These are phyloP conservation scores for Backusella psychrophila DNA, from an alignment of 192 early-diverging fungal species.

Conservation along the genomic window DNA sequence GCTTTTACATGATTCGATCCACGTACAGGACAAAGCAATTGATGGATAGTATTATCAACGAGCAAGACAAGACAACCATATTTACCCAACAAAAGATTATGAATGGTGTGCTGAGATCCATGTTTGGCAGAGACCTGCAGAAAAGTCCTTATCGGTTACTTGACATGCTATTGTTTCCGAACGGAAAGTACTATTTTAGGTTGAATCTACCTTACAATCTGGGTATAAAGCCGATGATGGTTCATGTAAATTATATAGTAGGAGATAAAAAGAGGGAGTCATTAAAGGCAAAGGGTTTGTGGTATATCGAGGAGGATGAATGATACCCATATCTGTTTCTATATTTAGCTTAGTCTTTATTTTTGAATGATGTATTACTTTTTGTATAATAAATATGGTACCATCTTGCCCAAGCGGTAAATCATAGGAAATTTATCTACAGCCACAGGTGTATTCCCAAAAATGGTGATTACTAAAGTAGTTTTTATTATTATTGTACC, in stretches of 20 bases:
- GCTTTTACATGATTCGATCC: slow-evolving; percentile 36
- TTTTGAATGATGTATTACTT: neutral
- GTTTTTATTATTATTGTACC: neutral
- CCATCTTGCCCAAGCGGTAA: neutral
- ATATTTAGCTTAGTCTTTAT: neutral
- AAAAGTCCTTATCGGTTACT: slow-evolving; percentile 18
- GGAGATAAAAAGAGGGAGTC: slow-evolving; percentile 28
- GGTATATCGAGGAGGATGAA: slow-evolving; percentile 24
- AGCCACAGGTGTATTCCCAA: neutral
- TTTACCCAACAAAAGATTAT: slow-evolving; percentile 38
- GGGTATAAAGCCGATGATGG: slow-evolving; percentile 34
- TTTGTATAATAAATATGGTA: neutral
- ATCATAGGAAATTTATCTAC: neutral
- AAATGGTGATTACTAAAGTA: neutral
- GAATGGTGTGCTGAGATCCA: slow-evolving; percentile 26
- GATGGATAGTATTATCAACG: slow-evolving; percentile 25
- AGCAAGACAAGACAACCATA: slow-evolving; percentile 10
- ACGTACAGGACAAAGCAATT: slow-evolving; percentile 27
- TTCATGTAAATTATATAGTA: slow-evolving; percentile 36
- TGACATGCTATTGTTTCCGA: slow-evolving; percentile 31
- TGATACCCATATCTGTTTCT: neutral
- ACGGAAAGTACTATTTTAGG: slow-evolving; percentile 35
- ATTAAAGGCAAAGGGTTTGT: slow-evolving; percentile 27
- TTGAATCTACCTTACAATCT: slow-evolving; percentile 14
- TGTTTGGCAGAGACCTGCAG: slow-evolving; percentile 20